phyloP scores from a whole-genome alignment of 352 stramenopile genomes.

The Globisporangium orthogonon region DNA sequence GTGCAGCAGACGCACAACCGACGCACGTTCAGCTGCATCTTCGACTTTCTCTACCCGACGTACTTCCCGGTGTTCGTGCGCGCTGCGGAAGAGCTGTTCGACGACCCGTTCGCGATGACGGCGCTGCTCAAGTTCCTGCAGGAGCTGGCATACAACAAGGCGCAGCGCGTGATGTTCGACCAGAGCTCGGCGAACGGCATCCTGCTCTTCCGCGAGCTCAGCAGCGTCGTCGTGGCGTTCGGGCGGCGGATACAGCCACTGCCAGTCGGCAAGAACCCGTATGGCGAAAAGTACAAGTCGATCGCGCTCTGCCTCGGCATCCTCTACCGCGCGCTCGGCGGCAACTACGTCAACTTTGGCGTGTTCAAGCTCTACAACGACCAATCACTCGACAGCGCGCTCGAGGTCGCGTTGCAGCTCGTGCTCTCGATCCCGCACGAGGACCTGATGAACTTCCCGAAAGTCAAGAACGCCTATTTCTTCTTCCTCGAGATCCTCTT shows the following conservation, averaged over 20 bases:
- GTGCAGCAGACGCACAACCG: constrained; percentile 96
- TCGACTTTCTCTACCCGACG: constrained; percentile 96
- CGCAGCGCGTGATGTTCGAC: constrained; percentile 97
- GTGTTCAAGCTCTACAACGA: constrained; percentile 99
- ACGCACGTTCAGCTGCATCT: constrained; percentile 95
- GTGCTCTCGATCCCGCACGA: constrained; percentile 93
- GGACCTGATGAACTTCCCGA: constrained; percentile 96
- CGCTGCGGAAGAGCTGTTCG: constrained; percentile 92
- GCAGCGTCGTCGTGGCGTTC: constrained; percentile 94
- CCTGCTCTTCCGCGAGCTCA: constrained; percentile 95
- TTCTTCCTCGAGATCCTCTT: constrained; percentile 98
- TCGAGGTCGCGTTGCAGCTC: constrained; percentile 94
- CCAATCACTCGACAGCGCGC: constrained; percentile 89
- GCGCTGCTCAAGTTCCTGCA: constrained; percentile 97
- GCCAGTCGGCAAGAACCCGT: constrained; percentile 86
- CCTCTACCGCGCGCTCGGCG: constrained; percentile 76
- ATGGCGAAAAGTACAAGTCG: constrained; percentile 97
- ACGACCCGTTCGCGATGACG: constrained; percentile 92
- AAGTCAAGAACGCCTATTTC: constrained; percentile 97
- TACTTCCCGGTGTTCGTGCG: constrained; percentile 95
- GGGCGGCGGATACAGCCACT: constrained; percentile 83
- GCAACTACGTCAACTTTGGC: constrained; percentile 99
- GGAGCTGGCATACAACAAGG: constrained; percentile 93
- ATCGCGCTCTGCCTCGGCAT: constrained; percentile 93
- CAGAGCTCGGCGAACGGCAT: constrained; percentile 97